Base-by-base conservation (phyloP, 805 yeast species). In the Candida saitoana region DNA sequence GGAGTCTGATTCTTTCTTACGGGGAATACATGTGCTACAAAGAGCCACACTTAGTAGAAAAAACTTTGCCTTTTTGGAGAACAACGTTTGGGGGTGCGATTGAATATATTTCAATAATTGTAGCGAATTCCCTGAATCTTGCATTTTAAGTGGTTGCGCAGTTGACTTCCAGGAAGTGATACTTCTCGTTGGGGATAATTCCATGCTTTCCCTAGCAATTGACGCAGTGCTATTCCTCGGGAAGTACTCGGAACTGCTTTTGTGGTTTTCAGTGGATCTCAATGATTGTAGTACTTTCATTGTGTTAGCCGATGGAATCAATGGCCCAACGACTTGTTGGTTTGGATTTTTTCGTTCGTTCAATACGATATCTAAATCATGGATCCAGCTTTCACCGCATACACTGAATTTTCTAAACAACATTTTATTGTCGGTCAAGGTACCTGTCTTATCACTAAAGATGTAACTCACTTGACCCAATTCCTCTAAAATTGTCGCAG, bases 381-480 rank as follows among this genome's bases (percentile, higher is more conserved):
- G 99, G 7, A 80, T 56, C 96, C 96, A 93, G 4, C 95, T 80
- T 3, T 83, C 74, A 2, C 99, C 99, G 40, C 85, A 83, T 4
- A 93, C 82, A 7, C 95, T 79, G 50, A 91, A 77, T 56, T 90
- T 90, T 36, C 96, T 74, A 60, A 93, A 93, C 19, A 91, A 67
- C 99, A 93, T 93, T 52, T 82, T 67, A 58, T 93, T 93, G 53
- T 93, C 98, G 0, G 99, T 93, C 46, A 93, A 73, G 0, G 99
- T 93, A 7, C 99, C 99, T 0, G 99, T 93, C 61, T 93, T 93
- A 63, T 93, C 99, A 46, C 96, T 86, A 60, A 93, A 93, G 3
- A 93, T 76, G 57, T 91, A 90, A 38, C 96, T 84, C 1, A 95
- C 97, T 59, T 93, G 99, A 2, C 99, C 99, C 52, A 93, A 69